Evolutionary conservation across 1,284 basidiomycete species (phyloP), one percentile per base, ranked within the genome.

Genomic region (Fomitopsis schrenkii): DNA sequence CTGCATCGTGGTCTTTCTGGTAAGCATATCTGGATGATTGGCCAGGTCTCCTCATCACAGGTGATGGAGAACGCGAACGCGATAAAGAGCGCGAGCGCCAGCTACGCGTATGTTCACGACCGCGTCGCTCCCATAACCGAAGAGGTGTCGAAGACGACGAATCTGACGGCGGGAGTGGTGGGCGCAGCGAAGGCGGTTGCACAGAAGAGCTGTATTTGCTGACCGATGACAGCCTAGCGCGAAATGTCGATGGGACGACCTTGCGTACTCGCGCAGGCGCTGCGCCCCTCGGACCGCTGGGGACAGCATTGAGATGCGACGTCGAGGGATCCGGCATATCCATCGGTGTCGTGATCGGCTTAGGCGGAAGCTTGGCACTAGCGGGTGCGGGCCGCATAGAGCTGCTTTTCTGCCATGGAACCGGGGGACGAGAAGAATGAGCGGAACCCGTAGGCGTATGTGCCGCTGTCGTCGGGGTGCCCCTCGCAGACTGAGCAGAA

Each of bases 11-110:
- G 40, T 77, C 72, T 55, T 74, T 74, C 58, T 72, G 71, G 63
- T 71, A 74, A 57, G 67, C 70, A 57, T 70, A 63, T 57, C 70
- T 67, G n/a, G 71, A 71, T 28, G 69, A 69, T 22, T 76, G 70
- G 0, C 74, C 75, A 26, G 76, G 74, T 58, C 75, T 73, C 26
- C 78, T 72, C 42, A 76, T 72, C 14, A 77, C 74, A 1, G 80
- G 83, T 6, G 81, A 82, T 4, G 80, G 81, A 0, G 82, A 83
- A 22, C 80, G 74, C 5, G 81, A 80, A 5, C 67, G 70, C n/a
- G 66, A 54, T 22, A 15, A 63, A 6, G 66, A 63, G 2, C 70
- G 64, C 35, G 68, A 61, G 41, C 64, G 45, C 17, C 60, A 56
- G 41, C 68, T 67, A 42, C 62, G 61, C 1, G 61, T 64, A 28